Evolutionary conservation across 805 yeast species (phyloP).

Genomic region (Kuraishia capsulata): DNA sequence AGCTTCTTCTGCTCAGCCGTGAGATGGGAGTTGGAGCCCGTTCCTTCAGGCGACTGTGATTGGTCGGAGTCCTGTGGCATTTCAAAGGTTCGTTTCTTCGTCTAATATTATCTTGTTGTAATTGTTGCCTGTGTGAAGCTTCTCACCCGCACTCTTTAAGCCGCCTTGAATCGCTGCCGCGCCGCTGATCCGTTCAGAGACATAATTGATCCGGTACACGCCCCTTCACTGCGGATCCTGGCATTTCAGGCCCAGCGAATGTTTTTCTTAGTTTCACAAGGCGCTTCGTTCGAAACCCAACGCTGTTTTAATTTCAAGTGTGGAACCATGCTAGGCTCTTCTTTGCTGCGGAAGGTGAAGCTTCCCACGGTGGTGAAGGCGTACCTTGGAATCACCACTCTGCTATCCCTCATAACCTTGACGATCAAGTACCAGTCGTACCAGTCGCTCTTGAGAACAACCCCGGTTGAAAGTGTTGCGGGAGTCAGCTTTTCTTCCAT

Average conservation of each 20-base stretch:
- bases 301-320: too few relatives aligned
- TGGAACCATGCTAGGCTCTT: not conserved
- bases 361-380: slow-evolving; percentile 41
- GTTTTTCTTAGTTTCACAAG: too few relatives aligned
- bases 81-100: too few relatives aligned
- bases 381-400: slow-evolving; percentile 28
- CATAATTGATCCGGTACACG: too few relatives aligned
- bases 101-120: not conserved
- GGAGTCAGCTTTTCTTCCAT: slow-evolving; percentile 28
- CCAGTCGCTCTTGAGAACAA: slow-evolving; percentile 11
- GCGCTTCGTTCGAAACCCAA: too few relatives aligned
- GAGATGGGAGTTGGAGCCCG: slow-evolving; percentile 8
- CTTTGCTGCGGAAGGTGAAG: slow-evolving; percentile 11
- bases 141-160: not conserved
- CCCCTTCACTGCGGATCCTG: too few relatives aligned
- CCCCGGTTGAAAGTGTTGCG: slow-evolving; percentile 1
- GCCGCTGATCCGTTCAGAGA: too few relatives aligned
- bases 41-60: not conserved
- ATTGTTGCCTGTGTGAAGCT: too few relatives aligned
- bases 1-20: slow-evolving; percentile 22
- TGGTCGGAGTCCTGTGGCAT: not conserved
- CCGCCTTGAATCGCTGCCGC: not conserved
- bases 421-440: slow-evolving; percentile 29
- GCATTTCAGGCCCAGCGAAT: too few relatives aligned
- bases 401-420: slow-evolving; percentile 31